Base-by-base conservation (phyloP, 306 rosid genomes). In the Sesbania bispinosa region DNA sequence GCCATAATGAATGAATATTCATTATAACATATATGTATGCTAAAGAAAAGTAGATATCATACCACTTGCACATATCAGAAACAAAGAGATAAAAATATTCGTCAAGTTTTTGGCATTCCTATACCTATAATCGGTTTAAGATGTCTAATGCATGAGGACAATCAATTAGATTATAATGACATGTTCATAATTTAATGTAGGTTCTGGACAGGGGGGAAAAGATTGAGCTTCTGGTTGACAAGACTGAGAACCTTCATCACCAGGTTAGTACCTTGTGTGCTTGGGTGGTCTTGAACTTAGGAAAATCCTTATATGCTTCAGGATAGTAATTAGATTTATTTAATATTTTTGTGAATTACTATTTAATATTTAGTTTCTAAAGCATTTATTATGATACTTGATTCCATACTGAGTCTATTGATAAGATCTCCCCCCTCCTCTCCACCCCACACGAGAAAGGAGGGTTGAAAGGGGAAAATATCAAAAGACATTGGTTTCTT, bases 131-230 rank as follows among this genome's bases (percentile, higher is more conserved):
- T 45, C 2, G 39, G 36, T 60, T 62, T 10, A 13, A 36, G 63
- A 27, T 67, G 72, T 64, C 43, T 47, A 45, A 41, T 66, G 60
- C 33, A 23, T n/a, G 64, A 36, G 21, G 65, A 24, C 43, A 50
- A 23, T 54, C 39, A 7, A 19, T 76, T 65, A 61, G 13, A 51
- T 50, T 39, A 19, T 77, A 52, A 42, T 79, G 69, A 83, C 75
- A 82, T 84, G 38, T 79, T 74, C 50, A 21, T 55, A n/a, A 66
- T 74, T 59, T 65, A 20, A 75, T 81, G 69, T 75, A 91, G 99
- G 99, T 94, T 61, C 81, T 94, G 69, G 99, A 94, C 77, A 82
- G 99, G 64, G 99, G 99, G 5, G 97, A 94, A 81, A 94, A 94
- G 87, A 94, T 94, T 62, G 99, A 94, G 83, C 99, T 94, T 85